Percentiles rank a stretch among this genome's conserved stretches.
Evolutionary conservation across 2,329 filamentous ascomycete genomes (phyloP).

Genomic region (Peltaster fructicola): DNA sequence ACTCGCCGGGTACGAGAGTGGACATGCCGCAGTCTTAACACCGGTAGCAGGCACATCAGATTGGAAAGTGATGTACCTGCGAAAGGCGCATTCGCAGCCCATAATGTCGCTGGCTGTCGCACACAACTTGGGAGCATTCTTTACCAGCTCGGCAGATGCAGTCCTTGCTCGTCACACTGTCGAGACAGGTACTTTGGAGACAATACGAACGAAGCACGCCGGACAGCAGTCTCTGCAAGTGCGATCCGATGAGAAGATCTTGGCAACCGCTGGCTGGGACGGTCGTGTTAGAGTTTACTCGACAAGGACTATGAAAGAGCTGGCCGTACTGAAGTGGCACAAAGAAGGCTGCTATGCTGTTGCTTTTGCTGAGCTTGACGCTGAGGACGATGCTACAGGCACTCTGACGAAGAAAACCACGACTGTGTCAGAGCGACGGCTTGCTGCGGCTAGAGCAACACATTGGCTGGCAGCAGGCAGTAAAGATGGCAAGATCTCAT

Average conservation of each 20-base stretch:
- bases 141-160: constrained; percentile 71
- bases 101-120: constrained; percentile 45
- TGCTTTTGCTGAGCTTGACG: constrained; percentile 41
- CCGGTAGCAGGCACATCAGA: constrained; percentile 24
- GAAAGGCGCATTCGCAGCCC: constrained; percentile 59
- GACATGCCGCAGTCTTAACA: constrained; percentile 43
- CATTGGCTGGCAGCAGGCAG: constrained; percentile 85
- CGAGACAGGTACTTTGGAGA: constrained; percentile 3
- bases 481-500: constrained; percentile 86
- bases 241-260: constrained; percentile 62
- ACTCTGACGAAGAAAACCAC: constrained; percentile 3
- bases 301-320: constrained; percentile 59
- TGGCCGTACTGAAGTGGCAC: constrained; percentile 92
- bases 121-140: constrained; percentile 37
- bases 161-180: constrained; percentile 61
- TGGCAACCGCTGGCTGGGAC: constrained; percentile 91
- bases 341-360: constrained; percentile 70
- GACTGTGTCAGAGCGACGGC: constrained; percentile 20
- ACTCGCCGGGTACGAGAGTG: constrained; percentile 71
- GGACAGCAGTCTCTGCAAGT: constrained; percentile 71
- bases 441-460: constrained; percentile 42
- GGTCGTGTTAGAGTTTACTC: constrained; percentile 61
- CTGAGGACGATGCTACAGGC: constrained; percentile 1
- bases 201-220: constrained; percentile 63
- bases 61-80: constrained; percentile 43